Conservation (phyloP, 306 rosid species). For the Gastrolobium villosum region DNA sequence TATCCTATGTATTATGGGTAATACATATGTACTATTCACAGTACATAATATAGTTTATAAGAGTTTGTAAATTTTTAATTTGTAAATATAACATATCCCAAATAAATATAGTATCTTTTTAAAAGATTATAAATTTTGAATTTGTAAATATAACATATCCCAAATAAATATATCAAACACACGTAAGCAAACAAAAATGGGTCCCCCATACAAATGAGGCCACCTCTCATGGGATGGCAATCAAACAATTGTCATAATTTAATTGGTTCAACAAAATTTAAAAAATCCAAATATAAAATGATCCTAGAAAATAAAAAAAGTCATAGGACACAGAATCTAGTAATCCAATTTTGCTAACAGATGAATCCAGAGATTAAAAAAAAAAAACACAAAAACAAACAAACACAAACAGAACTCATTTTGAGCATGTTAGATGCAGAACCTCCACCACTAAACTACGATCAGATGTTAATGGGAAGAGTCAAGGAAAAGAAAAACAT, state of each 20-base stretch:
- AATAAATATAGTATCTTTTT: too few relatives aligned
- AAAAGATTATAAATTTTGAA: too few relatives aligned
- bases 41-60: too few relatives aligned
- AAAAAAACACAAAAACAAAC: background rate
- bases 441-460: background rate
- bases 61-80: too few relatives aligned
- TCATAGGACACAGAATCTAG: background rate
- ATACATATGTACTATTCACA: too few relatives aligned
- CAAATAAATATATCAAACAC: too few relatives aligned
- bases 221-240: background rate
- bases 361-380: background rate
- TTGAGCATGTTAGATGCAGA: background rate
- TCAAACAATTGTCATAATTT: background rate
- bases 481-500: background rate
- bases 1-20: too few relatives aligned
- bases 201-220: too few relatives aligned
- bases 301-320: background rate
- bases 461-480: background rate
- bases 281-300: background rate
- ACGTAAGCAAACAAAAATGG: too few relatives aligned
- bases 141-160: too few relatives aligned
- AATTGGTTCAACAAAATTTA: background rate
- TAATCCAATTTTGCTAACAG: constrained; percentile 8
- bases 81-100: too few relatives aligned
- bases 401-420: too few relatives aligned